Percentiles rank a stretch among this genome's conserved stretches.
These are phyloP conservation scores for Saccharomycopsis babjevae DNA, from an alignment of 805 yeast species.

Conservation along the genomic window DNA sequence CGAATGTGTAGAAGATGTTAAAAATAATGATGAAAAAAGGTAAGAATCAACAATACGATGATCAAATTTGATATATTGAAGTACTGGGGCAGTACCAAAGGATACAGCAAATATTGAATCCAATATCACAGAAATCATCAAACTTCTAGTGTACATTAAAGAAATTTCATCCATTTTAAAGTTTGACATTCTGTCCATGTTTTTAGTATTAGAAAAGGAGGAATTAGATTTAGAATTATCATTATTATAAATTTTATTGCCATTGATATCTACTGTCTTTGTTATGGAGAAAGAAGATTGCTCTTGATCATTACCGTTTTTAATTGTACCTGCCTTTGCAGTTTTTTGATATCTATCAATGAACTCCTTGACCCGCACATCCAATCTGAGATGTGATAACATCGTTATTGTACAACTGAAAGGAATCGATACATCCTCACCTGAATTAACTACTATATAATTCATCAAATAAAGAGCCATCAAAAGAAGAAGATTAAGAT, in stretches of 20 bases:
- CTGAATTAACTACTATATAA: conserved; percentile 48
- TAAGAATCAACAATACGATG: conserved; percentile 18
- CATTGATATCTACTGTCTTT: conserved; percentile 4
- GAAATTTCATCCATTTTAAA: conserved; percentile 4
- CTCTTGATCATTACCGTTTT: background rate
- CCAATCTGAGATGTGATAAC: conserved; percentile 47
- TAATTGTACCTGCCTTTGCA: background rate
- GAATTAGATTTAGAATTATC: background rate
- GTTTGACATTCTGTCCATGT: conserved; percentile 3
- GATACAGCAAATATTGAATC: conserved; percentile 44
- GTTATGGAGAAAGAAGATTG: conserved; percentile 1
- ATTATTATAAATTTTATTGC: background rate
- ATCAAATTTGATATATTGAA: conserved; percentile 19
- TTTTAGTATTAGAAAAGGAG: conserved; percentile 2
- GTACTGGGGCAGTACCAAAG: conserved; percentile 37
- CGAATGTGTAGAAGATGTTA: background rate
- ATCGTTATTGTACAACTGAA: conserved; percentile 43
- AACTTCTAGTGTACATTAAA: conserved; percentile 30
- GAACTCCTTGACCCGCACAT: conserved; percentile 26
- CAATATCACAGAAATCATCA: conserved; percentile 36
- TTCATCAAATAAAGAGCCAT: conserved; percentile 28
- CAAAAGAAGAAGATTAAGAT: conserved; percentile 5
- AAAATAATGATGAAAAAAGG: conserved; percentile 14
- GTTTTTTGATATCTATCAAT: background rate
- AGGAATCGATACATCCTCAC: conserved; percentile 49